phyloP scores from a whole-genome alignment of 495 filamentous ascomycete species.

The Letharia columbiana region DNA sequence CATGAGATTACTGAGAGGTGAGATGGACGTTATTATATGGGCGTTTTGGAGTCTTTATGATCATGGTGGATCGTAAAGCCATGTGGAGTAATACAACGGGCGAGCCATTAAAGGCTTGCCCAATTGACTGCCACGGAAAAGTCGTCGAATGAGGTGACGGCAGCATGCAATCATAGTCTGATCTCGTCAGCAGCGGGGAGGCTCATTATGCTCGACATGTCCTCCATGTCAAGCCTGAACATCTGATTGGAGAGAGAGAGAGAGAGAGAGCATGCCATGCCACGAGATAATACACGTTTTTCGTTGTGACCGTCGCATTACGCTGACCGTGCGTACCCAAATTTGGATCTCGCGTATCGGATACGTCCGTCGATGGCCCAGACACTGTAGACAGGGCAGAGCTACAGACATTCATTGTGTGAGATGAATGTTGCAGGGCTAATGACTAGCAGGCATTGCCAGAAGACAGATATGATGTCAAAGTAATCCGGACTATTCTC shows the following conservation, averaged over 20 bases:
- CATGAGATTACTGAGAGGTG: neutral
- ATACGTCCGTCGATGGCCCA: neutral
- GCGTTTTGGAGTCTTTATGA: neutral
- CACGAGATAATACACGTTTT: neutral
- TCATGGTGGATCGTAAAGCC: neutral
- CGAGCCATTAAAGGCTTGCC: neutral
- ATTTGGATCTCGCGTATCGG: constrained; percentile 1
- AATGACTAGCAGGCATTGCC: neutral
- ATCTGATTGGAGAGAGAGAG: constrained; percentile 4
- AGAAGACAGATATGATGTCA: neutral
- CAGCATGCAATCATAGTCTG: neutral
- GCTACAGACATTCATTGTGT: neutral
- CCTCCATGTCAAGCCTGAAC: neutral
- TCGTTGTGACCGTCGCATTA: neutral
- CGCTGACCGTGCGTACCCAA: neutral
- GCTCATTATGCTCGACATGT: neutral
- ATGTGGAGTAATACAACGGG: neutral
- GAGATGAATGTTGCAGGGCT: neutral
- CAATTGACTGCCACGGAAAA: neutral
- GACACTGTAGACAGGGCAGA: neutral
- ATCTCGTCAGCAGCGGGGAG: constrained; percentile 15
- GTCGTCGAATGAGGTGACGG: neutral
- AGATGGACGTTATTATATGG: neutral
- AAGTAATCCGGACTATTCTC: neutral
- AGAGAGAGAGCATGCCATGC: neutral